Base-by-base conservation (phyloP, 805 yeast genomes). In the Priceomyces castillae region DNA sequence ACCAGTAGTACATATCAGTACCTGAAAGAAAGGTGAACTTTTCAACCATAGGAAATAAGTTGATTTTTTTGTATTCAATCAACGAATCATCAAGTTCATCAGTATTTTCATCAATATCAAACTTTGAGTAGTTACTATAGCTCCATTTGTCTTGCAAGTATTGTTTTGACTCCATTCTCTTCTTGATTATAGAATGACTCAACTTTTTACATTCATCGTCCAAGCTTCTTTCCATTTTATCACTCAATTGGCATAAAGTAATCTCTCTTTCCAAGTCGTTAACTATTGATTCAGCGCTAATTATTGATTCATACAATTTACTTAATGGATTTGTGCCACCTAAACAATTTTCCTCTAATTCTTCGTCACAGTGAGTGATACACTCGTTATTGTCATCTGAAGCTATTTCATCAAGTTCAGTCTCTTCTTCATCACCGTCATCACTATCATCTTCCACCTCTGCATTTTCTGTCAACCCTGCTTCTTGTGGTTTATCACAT, bases 1-100 rank as follows among this genome's bases (percentile, higher is more conserved):
- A 88, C 99, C 99, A 92, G 64, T 90, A 90, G 52, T 86, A 84
- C 73, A 90, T 81, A 52, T 90, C 97, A 34, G 83, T 78, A 3
- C 88, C 80, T 51, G 84, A 79, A 37, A 73, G 67, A 41, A 77
- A 72, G 0, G 98, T 92, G 60, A 88, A 92, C 61, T 86, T 82
- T 62, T 92, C 99, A 30, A 92, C 97, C 51, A 92, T 66, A 7
- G 96, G 96, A 67, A 94, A 92, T 20, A 92, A 67, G 59, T 92
- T 89, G 22, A 82, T 65, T 42, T 66, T 64, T 43, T 73, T 71
- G 48, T 71, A 74, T 18, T 79, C 78, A 20, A 70, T 64, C 36
- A 70, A 59, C 1, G 74, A 65, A 37, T 65, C 67, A 43, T 71
- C 76, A 37, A 42, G 47, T 34, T 46, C 57, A 22, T 46, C 48